Evolutionary conservation across 164 flowering plant genomes (phyloP).

Genomic region (Brasenia schreberi): DNA sequence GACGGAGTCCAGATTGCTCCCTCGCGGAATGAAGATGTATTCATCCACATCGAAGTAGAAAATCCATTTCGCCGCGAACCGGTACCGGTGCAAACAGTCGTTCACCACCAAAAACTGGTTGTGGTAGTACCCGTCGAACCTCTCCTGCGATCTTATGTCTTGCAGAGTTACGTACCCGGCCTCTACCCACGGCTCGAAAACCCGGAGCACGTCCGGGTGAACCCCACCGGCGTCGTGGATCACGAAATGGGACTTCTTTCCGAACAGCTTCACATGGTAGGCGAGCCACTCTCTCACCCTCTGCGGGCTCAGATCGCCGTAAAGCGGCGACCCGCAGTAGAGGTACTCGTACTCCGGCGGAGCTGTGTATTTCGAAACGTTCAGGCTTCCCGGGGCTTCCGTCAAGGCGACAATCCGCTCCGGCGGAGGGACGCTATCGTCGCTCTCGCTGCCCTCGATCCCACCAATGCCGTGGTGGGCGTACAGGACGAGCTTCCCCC

Average conservation of each 20-base stretch:
- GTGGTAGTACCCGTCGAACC: constrained; percentile 91
- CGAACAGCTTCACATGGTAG: constrained; percentile 71
- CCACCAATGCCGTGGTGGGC: constrained; percentile 42
- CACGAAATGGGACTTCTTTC: constrained; percentile 63
- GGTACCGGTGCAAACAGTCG: constrained; percentile 78
- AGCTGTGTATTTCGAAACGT: constrained; percentile 17
- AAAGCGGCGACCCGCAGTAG: constrained; percentile 80
- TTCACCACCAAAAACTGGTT: constrained; percentile 91
- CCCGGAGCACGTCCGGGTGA: constrained; percentile 64
- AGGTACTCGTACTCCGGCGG: constrained; percentile 53
- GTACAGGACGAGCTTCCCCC: constrained; percentile 43
- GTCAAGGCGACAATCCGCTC: constrained; percentile 36
- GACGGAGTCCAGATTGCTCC: constrained; percentile 40
- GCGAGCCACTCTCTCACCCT: constrained; percentile 89
- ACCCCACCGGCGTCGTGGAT: constrained; percentile 92
- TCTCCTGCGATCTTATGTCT: constrained; percentile 71
- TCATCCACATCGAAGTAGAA: constrained; percentile 96
- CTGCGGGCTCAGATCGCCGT: constrained; percentile 74
- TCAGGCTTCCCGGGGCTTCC: constrained; percentile 31
- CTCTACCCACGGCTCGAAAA: constrained; percentile 89
- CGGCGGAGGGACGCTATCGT: constrained; percentile 11
- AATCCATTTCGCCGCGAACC: constrained; percentile 76
- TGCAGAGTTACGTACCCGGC: constrained; percentile 78
- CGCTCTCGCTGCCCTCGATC: constrained; percentile 10
- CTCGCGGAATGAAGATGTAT: constrained; percentile 54